Conservation (phyloP, 768 basidiomycete genomes). For the Mycena leptocephala region DNA sequence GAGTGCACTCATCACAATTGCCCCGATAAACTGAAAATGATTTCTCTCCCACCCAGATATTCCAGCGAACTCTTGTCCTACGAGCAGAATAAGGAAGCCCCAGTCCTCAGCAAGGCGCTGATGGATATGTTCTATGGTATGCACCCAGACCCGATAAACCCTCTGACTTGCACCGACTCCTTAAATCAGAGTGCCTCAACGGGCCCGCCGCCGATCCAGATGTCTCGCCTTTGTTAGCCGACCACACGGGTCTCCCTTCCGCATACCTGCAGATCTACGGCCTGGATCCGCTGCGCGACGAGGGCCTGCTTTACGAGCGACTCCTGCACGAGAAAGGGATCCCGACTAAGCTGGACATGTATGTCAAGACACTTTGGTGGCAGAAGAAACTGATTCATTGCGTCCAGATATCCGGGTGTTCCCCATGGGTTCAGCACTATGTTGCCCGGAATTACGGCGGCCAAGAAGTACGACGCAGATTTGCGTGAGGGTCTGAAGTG, state of each 20-base stretch:
- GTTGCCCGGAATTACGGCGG: background rate
- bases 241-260: too few relatives aligned
- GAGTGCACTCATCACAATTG: background rate
- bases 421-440: background rate
- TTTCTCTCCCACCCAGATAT: background rate
- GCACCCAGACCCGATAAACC: background rate
- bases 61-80: background rate
- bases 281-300: background rate
- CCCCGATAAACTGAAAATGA: background rate
- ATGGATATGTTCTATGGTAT: background rate
- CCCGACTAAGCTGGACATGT: background rate
- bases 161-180: background rate
- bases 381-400: background rate
- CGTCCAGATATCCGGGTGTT: background rate
- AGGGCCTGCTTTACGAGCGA: background rate
- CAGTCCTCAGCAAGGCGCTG: background rate
- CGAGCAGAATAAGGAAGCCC: slow-evolving; percentile 6
- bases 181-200: background rate
- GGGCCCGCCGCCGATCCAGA: background rate
- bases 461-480: background rate
- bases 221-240: background rate
- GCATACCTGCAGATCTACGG: background rate
- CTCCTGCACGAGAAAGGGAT: background rate
- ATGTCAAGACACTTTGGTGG: too few relatives aligned
- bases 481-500: background rate